phyloP scores from a whole-genome alignment of 176 grass and related monocot species.

The Rhynchospora breviuscula region DNA sequence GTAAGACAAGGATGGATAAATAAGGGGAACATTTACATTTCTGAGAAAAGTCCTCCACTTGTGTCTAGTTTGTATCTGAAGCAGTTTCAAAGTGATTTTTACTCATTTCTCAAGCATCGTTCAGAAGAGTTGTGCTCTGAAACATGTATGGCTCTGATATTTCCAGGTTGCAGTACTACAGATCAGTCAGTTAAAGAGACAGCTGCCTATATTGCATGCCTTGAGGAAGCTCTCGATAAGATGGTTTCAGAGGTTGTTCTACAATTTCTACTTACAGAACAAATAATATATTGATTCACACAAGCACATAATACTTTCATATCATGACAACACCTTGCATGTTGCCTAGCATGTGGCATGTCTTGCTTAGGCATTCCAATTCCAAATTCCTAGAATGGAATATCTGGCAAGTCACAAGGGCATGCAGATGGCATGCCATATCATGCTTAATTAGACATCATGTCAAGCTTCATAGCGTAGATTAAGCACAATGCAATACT shows the following conservation, averaged over 20 bases:
- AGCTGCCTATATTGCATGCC: not conserved
- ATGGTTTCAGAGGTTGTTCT: not conserved
- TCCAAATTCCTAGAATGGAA: too few species aligned
- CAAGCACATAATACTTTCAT: too few species aligned
- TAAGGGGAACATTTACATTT: conserved; percentile 1
- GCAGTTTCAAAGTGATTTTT: conserved; percentile 15
- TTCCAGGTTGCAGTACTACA: not conserved
- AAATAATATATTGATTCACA: too few species aligned
- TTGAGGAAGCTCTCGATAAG: conserved; percentile 1
- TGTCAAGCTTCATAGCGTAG: too few species aligned
- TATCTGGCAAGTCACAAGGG: too few species aligned
- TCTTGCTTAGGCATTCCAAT: too few species aligned
- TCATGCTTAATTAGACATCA: too few species aligned
- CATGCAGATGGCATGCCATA: too few species aligned
- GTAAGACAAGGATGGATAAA: not conserved
- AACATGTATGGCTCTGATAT: not conserved
- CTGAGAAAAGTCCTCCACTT: not conserved
- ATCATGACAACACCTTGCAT: too few species aligned
- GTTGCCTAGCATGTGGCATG: too few species aligned
- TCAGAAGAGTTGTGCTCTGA: not conserved
- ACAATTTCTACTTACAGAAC: too few species aligned
- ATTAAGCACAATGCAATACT: too few species aligned
- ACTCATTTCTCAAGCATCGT: not conserved
- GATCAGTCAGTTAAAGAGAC: not conserved
- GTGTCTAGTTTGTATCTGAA: not conserved